phyloP scores from a whole-genome alignment of 192 early-diverging fungal species.

The Mortierella hygrophila region DNA sequence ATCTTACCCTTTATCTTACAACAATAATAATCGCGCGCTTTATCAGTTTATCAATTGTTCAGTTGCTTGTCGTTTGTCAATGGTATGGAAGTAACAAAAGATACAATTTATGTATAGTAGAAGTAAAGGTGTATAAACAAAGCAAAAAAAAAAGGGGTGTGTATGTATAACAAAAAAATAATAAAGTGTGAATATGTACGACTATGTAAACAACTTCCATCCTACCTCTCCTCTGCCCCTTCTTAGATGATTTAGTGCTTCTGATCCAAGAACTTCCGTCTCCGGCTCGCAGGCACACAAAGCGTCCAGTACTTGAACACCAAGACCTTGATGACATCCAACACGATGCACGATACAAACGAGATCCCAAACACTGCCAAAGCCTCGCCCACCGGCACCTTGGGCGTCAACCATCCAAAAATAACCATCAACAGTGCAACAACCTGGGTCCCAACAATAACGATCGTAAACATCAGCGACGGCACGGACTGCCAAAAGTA shows the following conservation, averaged over 20 bases:
- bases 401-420: slow-evolving; percentile 66
- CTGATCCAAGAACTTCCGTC: not conserved
- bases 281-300: slow-evolving; percentile 49
- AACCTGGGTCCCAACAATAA: slow-evolving; percentile 90
- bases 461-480: slow-evolving; percentile 77
- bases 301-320: slow-evolving; percentile 90
- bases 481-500: slow-evolving; percentile 91
- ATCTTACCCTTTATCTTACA: not conserved
- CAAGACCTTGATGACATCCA: slow-evolving; percentile 93
- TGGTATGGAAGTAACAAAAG: no score
- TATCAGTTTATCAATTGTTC: not conserved
- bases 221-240: no score
- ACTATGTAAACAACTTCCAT: not conserved
- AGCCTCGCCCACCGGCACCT: slow-evolving; percentile 81
- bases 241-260: not conserved
- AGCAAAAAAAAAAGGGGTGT: no score
- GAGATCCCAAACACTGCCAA: slow-evolving; percentile 83
- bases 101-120: no score
- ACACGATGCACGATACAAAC: slow-evolving; percentile 80
- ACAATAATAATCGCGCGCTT: not conserved
- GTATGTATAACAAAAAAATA: no score
- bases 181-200: no score
- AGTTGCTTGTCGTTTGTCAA: no score
- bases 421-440: slow-evolving; percentile 85
- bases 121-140: no score